phyloP scores from a whole-genome alignment of 208 protist genomes.

The Crithidia thermophila region DNA sequence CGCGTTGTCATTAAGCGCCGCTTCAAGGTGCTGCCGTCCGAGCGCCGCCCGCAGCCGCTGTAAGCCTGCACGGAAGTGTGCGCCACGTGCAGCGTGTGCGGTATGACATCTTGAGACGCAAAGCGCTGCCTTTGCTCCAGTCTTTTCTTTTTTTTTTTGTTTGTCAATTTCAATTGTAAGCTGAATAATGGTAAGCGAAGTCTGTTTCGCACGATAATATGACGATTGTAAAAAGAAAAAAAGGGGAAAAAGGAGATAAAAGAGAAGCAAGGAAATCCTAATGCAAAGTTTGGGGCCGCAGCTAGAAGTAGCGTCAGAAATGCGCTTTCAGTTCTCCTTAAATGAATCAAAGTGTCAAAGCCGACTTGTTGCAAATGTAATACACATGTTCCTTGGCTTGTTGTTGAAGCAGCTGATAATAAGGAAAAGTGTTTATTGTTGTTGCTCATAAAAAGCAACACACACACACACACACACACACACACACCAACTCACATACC shows the following conservation, averaged over 20 bases:
- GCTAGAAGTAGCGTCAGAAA: not conserved
- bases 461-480: not conserved
- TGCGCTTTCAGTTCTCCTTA: not conserved
- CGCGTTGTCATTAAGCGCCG: constrained; percentile 92
- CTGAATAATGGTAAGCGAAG: no score
- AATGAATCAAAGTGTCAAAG: no score
- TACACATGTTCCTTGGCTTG: not conserved
- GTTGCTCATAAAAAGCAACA: not conserved
- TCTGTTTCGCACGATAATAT: no score
- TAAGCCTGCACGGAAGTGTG: constrained; percentile 29
- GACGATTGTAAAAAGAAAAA: not conserved
- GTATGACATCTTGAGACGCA: no score
- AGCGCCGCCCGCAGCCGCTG: constrained; percentile 75
- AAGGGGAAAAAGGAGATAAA: constrained; percentile 9
- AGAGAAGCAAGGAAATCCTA: not conserved
- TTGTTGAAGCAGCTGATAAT: not conserved
- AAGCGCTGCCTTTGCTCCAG: no score
- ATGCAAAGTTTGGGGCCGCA: no score
- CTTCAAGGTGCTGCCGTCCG: constrained; percentile 84
- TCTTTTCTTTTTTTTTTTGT: no score
- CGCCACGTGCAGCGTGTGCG: no score
- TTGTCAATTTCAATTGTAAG: no score
- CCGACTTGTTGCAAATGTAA: no score
- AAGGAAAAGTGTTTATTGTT: not conserved
- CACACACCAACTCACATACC: not conserved